Evolutionary conservation across 1,284 basidiomycete species (phyloP).

Genomic region (Melampsora abietis-canadensis): DNA sequence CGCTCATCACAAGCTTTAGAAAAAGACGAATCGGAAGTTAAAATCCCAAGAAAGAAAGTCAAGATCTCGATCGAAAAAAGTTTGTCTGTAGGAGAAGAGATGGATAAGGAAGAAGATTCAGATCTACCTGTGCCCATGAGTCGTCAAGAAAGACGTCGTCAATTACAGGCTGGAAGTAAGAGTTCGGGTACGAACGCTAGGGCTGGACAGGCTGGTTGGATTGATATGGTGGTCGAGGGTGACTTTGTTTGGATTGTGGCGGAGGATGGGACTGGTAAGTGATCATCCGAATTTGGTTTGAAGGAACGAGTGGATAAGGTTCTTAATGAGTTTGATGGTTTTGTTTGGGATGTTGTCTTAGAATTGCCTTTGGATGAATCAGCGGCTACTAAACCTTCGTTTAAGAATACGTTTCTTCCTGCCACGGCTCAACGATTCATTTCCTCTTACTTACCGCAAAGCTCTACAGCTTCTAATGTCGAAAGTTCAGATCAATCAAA

Average conservation of each 20-base stretch:
- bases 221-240: conserved; percentile 50
- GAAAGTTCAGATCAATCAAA: background rate
- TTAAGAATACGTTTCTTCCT: conserved; percentile 46
- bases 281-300: background rate
- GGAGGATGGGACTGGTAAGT: conserved; percentile 49
- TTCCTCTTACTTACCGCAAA: background rate
- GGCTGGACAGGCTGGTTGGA: conserved; percentile 44
- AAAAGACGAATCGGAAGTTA: background rate
- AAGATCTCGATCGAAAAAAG: conserved; percentile 34
- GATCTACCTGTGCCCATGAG: conserved; percentile 45
- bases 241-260: conserved; percentile 49
- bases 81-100: conserved; percentile 5
- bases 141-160: conserved; percentile 48
- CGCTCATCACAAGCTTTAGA: background rate
- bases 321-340: background rate
- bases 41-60: conserved; percentile 37
- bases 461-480: background rate
- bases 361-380: conserved; percentile 46
- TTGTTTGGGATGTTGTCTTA: background rate
- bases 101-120: conserved; percentile 44
- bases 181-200: conserved; percentile 45
- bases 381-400: conserved; percentile 44
- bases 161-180: conserved; percentile 45
- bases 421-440: conserved; percentile 22
- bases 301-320: background rate